Conservation (phyloP, 768 basidiomycete species). For the Phlebiopsis gigantea region DNA sequence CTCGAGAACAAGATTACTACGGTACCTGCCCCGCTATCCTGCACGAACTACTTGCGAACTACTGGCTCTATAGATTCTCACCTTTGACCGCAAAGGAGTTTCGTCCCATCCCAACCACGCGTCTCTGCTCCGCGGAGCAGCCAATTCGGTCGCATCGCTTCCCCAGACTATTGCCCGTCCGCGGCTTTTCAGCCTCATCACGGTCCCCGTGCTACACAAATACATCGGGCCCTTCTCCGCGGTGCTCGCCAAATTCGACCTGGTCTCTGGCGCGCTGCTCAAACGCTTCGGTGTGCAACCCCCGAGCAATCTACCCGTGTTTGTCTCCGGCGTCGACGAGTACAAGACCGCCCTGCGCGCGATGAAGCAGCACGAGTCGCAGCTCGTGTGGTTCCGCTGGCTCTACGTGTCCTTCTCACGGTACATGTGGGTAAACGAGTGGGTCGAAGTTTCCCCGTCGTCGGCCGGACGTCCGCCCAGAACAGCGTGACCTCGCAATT, state of each 20-base stretch:
- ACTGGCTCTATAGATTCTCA: slow-evolving; percentile 66
- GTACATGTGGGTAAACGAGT: slow-evolving; percentile 93
- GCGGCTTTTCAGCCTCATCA: slow-evolving; percentile 54
- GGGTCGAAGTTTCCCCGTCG: slow-evolving; percentile 44
- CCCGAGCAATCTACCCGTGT: slow-evolving; percentile 30
- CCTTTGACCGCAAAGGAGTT: slow-evolving; percentile 74
- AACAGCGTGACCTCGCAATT: no score
- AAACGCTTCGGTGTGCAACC: neutral
- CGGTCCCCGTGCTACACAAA: slow-evolving; percentile 52
- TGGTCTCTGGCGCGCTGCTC: slow-evolving; percentile 18
- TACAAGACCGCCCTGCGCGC: slow-evolving; percentile 58
- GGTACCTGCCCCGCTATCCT: slow-evolving; percentile 29
- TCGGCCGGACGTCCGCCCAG: neutral
- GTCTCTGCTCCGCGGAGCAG: slow-evolving; percentile 56
- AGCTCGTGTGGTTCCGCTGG: slow-evolving; percentile 89
- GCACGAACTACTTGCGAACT: no score
- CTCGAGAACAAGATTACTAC: slow-evolving; percentile 53
- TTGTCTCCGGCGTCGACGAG: slow-evolving; percentile 51
- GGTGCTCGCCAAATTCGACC: slow-evolving; percentile 41
- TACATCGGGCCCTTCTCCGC: slow-evolving; percentile 56
- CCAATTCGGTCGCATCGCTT: slow-evolving; percentile 32
- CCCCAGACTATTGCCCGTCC: slow-evolving; percentile 21
- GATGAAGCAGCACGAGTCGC: slow-evolving; percentile 68
- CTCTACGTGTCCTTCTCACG: slow-evolving; percentile 74
- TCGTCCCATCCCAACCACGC: slow-evolving; percentile 87